Conservation (phyloP, 2,329 filamentous ascomycete genomes). For the Hymenoscyphus occultus region DNA sequence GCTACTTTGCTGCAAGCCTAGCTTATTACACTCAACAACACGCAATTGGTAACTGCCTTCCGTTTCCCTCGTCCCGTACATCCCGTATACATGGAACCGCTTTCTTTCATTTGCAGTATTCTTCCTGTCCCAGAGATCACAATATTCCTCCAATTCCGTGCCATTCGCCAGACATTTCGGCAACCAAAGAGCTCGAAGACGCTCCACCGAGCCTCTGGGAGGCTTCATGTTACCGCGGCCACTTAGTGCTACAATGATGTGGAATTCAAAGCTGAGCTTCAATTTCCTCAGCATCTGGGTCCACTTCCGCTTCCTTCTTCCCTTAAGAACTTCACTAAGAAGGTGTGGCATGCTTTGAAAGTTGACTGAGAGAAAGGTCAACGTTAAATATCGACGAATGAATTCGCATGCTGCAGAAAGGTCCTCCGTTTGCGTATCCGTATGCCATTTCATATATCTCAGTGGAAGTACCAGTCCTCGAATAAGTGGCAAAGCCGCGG, state of each 20-base stretch:
- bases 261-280: not conserved
- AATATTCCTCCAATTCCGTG: no score
- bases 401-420: not conserved
- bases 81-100: no score
- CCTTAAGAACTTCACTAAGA: not conserved
- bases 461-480: not conserved
- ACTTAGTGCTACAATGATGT: not conserved
- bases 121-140: no score
- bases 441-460: not conserved
- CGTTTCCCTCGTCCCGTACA: no score
- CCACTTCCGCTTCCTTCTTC: not conserved
- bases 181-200: not conserved
- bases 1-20: no score
- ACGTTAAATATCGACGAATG: not conserved
- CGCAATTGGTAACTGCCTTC: no score
- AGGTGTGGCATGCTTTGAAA: not conserved
- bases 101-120: no score
- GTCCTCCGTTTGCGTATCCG: not conserved
- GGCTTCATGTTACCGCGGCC: not conserved
- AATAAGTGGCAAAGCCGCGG: not conserved
- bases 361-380: not conserved
- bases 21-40: no score
- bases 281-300: not conserved
- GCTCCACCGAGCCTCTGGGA: not conserved
- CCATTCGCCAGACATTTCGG: not conserved